These are phyloP conservation scores for Torulaspora microellipsoides DNA, from an alignment of 805 yeast species.

Conservation along the genomic window DNA sequence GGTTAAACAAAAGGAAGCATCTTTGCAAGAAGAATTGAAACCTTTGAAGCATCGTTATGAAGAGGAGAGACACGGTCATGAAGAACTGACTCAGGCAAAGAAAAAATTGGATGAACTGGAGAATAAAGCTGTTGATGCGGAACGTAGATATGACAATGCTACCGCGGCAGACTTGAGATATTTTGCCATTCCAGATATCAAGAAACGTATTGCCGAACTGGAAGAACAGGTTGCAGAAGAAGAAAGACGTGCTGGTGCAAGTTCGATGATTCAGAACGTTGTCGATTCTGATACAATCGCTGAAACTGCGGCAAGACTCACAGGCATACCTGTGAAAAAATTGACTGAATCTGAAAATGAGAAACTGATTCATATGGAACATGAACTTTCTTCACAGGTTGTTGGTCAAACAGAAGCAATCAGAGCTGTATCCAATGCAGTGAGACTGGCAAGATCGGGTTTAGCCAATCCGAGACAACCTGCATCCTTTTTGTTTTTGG, in stretches of 20 bases:
- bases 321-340: constrained; percentile 95
- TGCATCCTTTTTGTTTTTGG: constrained; percentile 89
- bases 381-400: constrained; percentile 70
- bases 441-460: constrained; percentile 89
- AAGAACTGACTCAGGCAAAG: constrained; percentile 83
- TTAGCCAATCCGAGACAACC: constrained; percentile 96
- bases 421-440: constrained; percentile 92
- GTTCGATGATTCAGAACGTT: constrained; percentile 75
- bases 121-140: constrained; percentile 91
- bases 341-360: constrained; percentile 92
- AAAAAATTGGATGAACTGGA: constrained; percentile 89
- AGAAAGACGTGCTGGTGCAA: constrained; percentile 53
- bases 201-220: constrained; percentile 65
- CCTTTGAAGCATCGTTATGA: constrained; percentile 83
- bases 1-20: constrained; percentile 76
- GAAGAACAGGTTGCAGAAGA: constrained; percentile 79
- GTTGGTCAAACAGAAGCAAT: constrained; percentile 97
- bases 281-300: constrained; percentile 90
- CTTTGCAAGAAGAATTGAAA: constrained; percentile 73
- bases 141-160: constrained; percentile 91
- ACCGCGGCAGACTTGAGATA: constrained; percentile 94
- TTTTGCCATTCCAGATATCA: constrained; percentile 93
- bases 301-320: constrained; percentile 94
- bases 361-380: constrained; percentile 93
- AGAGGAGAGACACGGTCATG: constrained; percentile 87